Conservation (phyloP, 805 yeast genomes). For the Yarrowia divulgata region DNA sequence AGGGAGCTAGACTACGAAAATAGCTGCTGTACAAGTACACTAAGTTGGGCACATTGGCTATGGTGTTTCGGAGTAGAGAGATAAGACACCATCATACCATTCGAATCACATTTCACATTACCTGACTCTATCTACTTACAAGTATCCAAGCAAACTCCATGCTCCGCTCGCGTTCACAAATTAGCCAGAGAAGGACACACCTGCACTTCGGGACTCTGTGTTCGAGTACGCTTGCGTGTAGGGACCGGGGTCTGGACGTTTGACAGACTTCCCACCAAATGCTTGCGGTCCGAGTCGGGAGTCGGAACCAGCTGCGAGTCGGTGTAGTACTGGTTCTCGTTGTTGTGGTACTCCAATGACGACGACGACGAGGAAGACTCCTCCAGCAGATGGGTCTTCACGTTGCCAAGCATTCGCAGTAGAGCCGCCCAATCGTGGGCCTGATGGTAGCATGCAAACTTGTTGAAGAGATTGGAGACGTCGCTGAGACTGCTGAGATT, state of each 20-base stretch:
- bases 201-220: background rate
- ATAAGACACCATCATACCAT: too few relatives aligned
- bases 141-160: background rate
- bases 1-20: too few relatives aligned
- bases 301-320: background rate
- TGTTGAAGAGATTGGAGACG: background rate
- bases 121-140: background rate
- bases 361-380: too few relatives aligned
- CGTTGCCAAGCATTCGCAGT: background rate
- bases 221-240: background rate
- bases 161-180: background rate
- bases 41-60: too few relatives aligned
- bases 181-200: constrained; percentile 5
- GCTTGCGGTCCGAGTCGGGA: background rate
- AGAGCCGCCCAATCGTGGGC: constrained; percentile 7
- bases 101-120: too few relatives aligned
- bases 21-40: too few relatives aligned
- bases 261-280: background rate
- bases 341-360: background rate
- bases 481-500: background rate
- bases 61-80: too few relatives aligned
- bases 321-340: constrained; percentile 2
- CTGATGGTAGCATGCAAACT: constrained; percentile 11
- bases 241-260: background rate
- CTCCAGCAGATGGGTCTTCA: background rate